Evolutionary conservation across 306 rosid species (phyloP), one percentile per base, ranked within the genome.

Genomic region (Trifolium repens): DNA sequence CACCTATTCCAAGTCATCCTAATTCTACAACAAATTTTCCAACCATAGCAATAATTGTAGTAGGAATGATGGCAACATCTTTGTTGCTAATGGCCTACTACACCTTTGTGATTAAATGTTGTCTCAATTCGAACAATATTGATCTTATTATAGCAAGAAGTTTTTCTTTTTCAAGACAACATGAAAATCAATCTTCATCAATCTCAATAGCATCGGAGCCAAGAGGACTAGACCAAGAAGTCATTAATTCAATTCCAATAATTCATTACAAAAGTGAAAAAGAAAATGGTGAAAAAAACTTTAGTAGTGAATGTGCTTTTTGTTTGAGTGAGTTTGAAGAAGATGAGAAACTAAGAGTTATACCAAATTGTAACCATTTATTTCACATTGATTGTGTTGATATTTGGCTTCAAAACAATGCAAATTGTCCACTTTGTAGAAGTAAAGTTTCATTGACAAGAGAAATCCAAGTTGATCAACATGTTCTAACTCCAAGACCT

Each of bases 311-410:
- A 32, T 92, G 97, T 75, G 80, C 91, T 0, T 88, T 92, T 82
- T 92, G 97, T 79, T 84, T 92, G 79, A 88, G 70, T 42, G 97
- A 92, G 76, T 92, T 90, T 73, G 69, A 83, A 69, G 84, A 85
- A 27, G 82, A 74, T 30, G 94, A 92, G 78, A 92, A 86, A 80
- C 81, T 92, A 2, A 84, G 96, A 50, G 81, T 87, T 17, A 86
- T 92, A 72, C 96, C 96, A 24, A 86, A 84, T 42, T 92, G 97
- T 46, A 39, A 84, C 57, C 97, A 92, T 78, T 54, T 84, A 8
- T 92, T 92, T 69, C 97, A 92, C 77, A 88, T 92, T 47, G 97
- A 92, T 80, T 92, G 97, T 81, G 86, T 92, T 58, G 97, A 92
- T 67, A 75, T 86, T 50, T 92, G 97, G 97, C 92, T 92, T 35